A percentile compares a stretch with the other conserved stretches of the same genome.
Evolutionary conservation across 2,329 filamentous ascomycete genomes (phyloP).

Genomic region (Fusarium continuum): DNA sequence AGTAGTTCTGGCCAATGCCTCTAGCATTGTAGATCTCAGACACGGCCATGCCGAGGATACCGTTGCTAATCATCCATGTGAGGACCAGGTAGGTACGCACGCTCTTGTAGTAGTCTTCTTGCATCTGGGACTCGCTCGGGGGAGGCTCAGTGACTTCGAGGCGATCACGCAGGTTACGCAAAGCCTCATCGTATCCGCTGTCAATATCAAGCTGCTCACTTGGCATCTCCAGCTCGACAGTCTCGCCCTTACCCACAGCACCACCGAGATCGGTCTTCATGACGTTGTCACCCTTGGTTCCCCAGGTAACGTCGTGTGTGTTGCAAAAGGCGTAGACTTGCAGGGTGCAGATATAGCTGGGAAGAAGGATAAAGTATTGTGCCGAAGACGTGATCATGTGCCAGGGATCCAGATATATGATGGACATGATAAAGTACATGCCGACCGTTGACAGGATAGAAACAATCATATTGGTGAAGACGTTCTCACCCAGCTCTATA

Average conservation of each 20-base stretch:
- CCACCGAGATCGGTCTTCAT: constrained; percentile 91
- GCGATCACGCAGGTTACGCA: constrained; percentile 93
- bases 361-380: constrained; percentile 93
- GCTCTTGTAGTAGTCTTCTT: constrained; percentile 98
- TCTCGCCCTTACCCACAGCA: constrained; percentile 79
- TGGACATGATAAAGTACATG: constrained; percentile 94
- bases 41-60: constrained; percentile 91
- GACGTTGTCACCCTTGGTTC: constrained; percentile 95
- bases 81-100: constrained; percentile 99
- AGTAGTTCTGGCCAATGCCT: constrained; percentile 82
- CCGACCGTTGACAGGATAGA: constrained; percentile 89
- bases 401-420: constrained; percentile 97
- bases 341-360: constrained; percentile 93
- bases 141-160: constrained; percentile 76
- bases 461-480: constrained; percentile 95
- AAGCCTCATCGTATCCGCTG: constrained; percentile 94
- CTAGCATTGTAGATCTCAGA: constrained; percentile 82
- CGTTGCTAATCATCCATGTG: constrained; percentile 92
- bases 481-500: constrained; percentile 78
- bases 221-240: constrained; percentile 96
- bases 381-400: constrained; percentile 94
- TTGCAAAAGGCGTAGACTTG: constrained; percentile 94
- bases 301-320: constrained; percentile 45
- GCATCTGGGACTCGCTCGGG: constrained; percentile 79
- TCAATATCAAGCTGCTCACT: constrained; percentile 98